phyloP scores from a whole-genome alignment of 768 basidiomycete genomes.

The Podaxis mareebaensis region DNA sequence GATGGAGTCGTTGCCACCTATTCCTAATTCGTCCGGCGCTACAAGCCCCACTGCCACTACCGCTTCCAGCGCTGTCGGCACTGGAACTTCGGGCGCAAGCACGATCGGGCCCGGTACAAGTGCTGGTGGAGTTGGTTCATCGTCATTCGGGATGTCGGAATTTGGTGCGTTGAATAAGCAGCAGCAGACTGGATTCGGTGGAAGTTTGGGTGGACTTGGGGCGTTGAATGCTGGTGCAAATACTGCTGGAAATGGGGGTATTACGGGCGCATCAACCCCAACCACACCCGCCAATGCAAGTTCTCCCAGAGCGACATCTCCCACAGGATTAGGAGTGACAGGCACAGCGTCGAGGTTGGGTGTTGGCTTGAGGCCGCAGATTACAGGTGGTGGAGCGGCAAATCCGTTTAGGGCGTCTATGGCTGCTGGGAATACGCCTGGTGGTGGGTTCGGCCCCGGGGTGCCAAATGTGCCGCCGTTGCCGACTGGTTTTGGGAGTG shows the following conservation, averaged over 20 bases:
- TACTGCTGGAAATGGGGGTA: not conserved
- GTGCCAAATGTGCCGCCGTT: conserved; percentile 9
- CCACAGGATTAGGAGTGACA: not conserved
- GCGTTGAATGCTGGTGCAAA: conserved; percentile 13
- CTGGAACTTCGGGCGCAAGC: conserved; percentile 12
- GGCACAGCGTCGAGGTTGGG: conserved; percentile 35
- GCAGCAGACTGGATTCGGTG: conserved; percentile 13
- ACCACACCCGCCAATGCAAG: conserved; percentile 23
- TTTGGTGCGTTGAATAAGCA: conserved; percentile 10
- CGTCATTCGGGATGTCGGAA: conserved; percentile 1
- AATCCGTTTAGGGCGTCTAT: conserved; percentile 72
- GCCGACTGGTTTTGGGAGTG: conserved; percentile 12
- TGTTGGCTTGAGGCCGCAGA: conserved; percentile 58
- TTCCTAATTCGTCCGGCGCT: conserved; percentile 58
- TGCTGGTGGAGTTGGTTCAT: not conserved
- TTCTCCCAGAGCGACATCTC: not conserved
- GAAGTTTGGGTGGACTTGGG: conserved; percentile 2
- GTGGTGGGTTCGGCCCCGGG: conserved; percentile 5
- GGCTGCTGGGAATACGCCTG: conserved; percentile 30
- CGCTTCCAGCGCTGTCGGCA: conserved; percentile 26
- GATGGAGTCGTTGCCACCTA: conserved; percentile 72
- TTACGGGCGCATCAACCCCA: conserved; percentile 6
- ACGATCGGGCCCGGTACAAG: not conserved
- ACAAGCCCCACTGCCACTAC: conserved; percentile 46
- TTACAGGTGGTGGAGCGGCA: conserved; percentile 59